Evolutionary conservation across 495 filamentous ascomycete genomes (phyloP).

Genomic region (Annulohypoxylon nitens): DNA sequence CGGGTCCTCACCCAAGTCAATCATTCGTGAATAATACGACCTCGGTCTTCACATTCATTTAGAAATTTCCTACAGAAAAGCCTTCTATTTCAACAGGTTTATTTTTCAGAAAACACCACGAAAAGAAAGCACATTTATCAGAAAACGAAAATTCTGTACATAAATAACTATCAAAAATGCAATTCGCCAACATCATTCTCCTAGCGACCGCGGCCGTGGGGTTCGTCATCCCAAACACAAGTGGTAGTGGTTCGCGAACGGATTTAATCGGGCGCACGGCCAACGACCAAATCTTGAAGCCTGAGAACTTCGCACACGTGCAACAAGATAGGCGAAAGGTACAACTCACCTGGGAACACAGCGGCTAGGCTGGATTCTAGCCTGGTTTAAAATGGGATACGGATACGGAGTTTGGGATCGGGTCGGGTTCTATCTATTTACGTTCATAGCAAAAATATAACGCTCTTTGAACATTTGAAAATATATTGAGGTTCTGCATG

Average conservation of each 20-base stretch:
- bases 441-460: conserved; percentile 4
- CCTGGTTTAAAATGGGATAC: conserved; percentile 7
- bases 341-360: conserved; percentile 20
- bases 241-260: conserved; percentile 11
- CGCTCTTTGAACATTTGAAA: not conserved
- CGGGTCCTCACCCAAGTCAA: conserved; percentile 29
- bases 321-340: conserved; percentile 43
- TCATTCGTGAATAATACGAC: conserved; percentile 43
- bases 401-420: conserved; percentile 5
- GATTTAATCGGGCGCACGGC: not conserved
- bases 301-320: conserved; percentile 37
- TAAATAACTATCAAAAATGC: conserved; percentile 31
- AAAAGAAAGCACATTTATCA: not conserved
- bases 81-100: not conserved
- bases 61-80: not conserved
- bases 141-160: not conserved
- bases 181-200: conserved; percentile 38
- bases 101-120: not conserved
- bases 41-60: conserved; percentile 40
- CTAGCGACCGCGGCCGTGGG: conserved; percentile 30
- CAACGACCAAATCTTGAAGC: conserved; percentile 28
- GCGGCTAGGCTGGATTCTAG: conserved; percentile 40
- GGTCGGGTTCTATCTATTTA: not conserved
- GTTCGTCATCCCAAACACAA: conserved; percentile 35
- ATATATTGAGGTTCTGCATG: not conserved